These are phyloP conservation scores for Luffa aegyptiaca DNA, from an alignment of 306 rosid genomes.

Conservation along the genomic window DNA sequence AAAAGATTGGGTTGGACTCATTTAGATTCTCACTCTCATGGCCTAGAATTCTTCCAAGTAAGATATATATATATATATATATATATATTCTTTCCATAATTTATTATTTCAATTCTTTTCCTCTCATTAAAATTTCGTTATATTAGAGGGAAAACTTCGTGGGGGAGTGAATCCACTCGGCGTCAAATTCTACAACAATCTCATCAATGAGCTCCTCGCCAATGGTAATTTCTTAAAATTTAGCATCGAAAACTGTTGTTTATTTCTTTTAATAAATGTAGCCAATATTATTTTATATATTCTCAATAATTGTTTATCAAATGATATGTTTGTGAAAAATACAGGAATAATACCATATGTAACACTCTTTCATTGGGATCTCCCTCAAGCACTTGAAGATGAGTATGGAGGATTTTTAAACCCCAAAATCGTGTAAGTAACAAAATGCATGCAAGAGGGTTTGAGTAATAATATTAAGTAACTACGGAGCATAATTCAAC, in stretches of 20 bases:
- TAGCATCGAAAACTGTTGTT: no score
- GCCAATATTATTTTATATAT: not conserved
- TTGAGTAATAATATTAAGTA: no score
- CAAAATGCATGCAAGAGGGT: no score
- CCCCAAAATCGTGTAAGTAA: constrained; percentile 24
- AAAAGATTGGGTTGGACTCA: constrained; percentile 25
- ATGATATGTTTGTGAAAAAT: not conserved
- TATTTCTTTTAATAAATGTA: no score
- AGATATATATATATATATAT: not conserved
- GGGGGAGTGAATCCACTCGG: constrained; percentile 29
- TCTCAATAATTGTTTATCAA: not conserved
- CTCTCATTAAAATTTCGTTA: not conserved
- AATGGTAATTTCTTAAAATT: constrained; percentile 9
- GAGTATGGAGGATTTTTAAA: constrained; percentile 25
- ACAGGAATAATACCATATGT: constrained; percentile 27
- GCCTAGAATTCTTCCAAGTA: constrained; percentile 31
- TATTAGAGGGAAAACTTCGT: constrained; percentile 24
- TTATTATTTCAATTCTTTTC: not conserved
- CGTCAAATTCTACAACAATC: constrained; percentile 28
- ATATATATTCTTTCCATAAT: not conserved
- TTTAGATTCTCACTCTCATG: constrained; percentile 32
- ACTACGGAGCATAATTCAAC: no score
- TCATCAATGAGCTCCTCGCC: constrained; percentile 27
- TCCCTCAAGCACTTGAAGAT: constrained; percentile 33
- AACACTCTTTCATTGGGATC: constrained; percentile 28